A percentile compares a stretch with the other conserved stretches of the same genome.
Conservation (phyloP, 208 protist species). For the Trypanosoma cruzi region DNA sequence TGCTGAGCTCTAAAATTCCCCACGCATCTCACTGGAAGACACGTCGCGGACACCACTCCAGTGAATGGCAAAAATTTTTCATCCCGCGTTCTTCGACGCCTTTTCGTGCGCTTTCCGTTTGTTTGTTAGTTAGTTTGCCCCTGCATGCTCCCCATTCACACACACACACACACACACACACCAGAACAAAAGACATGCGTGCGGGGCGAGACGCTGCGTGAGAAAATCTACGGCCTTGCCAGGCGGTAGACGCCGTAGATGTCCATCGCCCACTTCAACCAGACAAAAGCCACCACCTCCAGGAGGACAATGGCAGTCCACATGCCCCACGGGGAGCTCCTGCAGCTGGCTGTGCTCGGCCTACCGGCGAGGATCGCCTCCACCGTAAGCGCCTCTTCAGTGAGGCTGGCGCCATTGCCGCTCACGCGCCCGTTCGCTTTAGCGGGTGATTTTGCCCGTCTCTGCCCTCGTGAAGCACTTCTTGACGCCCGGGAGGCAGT, state of each 20-base stretch:
- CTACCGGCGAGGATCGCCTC: slow-evolving; percentile 54
- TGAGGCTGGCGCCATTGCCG: slow-evolving; percentile 15
- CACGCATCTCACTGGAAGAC: too few relatives aligned
- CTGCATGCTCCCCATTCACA: too few relatives aligned
- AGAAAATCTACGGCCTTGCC: slow-evolving; percentile 6
- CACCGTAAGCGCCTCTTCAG: slow-evolving; percentile 41
- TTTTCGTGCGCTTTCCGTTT: not conserved
- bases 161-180: not conserved
- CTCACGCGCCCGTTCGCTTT: slow-evolving; percentile 2
- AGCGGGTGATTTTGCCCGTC: not conserved
- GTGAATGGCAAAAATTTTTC: too few relatives aligned
- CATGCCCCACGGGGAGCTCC: slow-evolving; percentile 36
- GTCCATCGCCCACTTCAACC: slow-evolving; percentile 60
- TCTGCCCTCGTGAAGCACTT: slow-evolving; percentile 15
- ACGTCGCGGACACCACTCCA: too few relatives aligned
- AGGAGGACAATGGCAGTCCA: slow-evolving; percentile 58
- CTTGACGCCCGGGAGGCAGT: slow-evolving; percentile 1
- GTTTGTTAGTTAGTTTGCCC: not conserved
- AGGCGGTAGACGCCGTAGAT: slow-evolving; percentile 38
- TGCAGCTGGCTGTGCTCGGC: slow-evolving; percentile 4
- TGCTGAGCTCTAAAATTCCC: too few relatives aligned
- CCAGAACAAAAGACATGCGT: not conserved
- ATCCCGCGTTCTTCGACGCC: not conserved
- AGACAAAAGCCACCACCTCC: slow-evolving; percentile 65
- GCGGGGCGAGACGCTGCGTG: too few relatives aligned